Conservation (phyloP, 176 grass and related monocot species). For the Phoenix roebelenii region DNA sequence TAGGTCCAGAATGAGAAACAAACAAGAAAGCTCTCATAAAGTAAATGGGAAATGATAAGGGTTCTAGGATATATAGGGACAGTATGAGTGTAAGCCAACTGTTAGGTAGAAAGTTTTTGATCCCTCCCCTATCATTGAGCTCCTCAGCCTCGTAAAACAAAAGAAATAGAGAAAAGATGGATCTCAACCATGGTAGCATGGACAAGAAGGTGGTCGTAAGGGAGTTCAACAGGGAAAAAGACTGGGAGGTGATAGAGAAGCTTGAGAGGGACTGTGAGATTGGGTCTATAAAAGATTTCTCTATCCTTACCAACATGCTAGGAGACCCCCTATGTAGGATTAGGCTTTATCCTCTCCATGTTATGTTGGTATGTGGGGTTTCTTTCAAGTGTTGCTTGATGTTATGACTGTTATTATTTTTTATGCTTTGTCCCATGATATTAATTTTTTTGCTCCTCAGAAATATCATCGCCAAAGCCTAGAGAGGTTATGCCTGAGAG, state of each 20-base stretch:
- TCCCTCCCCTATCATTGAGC: neutral
- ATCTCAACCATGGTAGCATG: constrained; percentile 3
- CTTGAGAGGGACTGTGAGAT: constrained; percentile 24
- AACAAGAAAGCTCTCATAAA: no score
- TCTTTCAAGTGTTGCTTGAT: neutral
- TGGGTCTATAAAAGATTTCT: constrained; percentile 2
- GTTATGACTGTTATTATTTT: neutral
- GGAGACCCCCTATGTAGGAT: constrained; percentile 25
- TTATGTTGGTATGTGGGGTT: constrained; percentile 17
- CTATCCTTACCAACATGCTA: constrained; percentile 20
- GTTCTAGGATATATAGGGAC: no score
- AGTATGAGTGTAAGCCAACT: no score
- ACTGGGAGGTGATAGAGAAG: constrained; percentile 16
- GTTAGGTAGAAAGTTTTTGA: neutral
- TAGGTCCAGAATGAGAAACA: no score
- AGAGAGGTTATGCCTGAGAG: no score
- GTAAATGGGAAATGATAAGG: no score
- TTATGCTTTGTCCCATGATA: no score
- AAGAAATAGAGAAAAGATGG: constrained; percentile 8
- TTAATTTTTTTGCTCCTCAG: no score
- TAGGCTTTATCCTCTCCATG: constrained; percentile 21
- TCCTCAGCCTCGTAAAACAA: neutral
- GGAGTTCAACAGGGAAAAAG: constrained; percentile 7
- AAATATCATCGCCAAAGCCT: no score
- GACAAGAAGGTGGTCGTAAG: constrained; percentile 1